A percentile compares a stretch with the other conserved stretches of the same genome.
These are phyloP conservation scores for Mycena albidolilacea DNA, from an alignment of 768 basidiomycete genomes.

Conservation along the genomic window DNA sequence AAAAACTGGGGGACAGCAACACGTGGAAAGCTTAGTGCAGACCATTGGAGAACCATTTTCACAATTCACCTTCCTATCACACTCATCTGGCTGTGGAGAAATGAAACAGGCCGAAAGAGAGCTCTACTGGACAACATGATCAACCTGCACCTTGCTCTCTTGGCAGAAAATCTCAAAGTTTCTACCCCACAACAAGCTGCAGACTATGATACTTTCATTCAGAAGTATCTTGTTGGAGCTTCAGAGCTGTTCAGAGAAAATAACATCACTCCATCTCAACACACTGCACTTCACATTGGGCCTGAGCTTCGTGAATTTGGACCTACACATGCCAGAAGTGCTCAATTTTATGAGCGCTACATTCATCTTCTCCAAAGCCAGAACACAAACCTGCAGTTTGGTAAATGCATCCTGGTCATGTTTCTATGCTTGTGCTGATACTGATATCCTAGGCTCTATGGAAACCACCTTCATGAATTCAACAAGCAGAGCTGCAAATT, in stretches of 20 bases:
- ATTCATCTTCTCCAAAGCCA: slow-evolving; percentile 40
- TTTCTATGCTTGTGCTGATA: too few species aligned
- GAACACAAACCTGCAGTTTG: slow-evolving; percentile 41
- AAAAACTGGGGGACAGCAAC: slow-evolving; percentile 41
- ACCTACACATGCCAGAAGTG: slow-evolving; percentile 41
- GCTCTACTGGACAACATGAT: slow-evolving; percentile 50
- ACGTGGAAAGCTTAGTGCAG: slow-evolving; percentile 50
- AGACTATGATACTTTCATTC: slow-evolving; percentile 35
- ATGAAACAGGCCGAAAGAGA: slow-evolving; percentile 31
- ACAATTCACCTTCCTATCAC: slow-evolving; percentile 52
- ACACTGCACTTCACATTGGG: slow-evolving; percentile 49
- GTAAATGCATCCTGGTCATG: slow-evolving; percentile 14
- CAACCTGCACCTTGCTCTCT: slow-evolving; percentile 45
- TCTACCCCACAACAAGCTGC: slow-evolving; percentile 32
- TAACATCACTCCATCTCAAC: slow-evolving; percentile 48
- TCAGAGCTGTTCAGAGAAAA: slow-evolving; percentile 43
- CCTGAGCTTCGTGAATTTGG: slow-evolving; percentile 47
- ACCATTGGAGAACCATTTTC: slow-evolving; percentile 53
- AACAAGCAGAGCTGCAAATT: slow-evolving; percentile 22
- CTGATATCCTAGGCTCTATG: slow-evolving; percentile 24
- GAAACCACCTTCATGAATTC: slow-evolving; percentile 33
- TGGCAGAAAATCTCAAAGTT: slow-evolving; percentile 37
- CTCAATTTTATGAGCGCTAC: slow-evolving; percentile 34
- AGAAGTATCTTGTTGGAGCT: slow-evolving; percentile 40
- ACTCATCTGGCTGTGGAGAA: slow-evolving; percentile 53